These are phyloP conservation scores for Xylariaceae sp. DNA, from an alignment of 2,329 filamentous ascomycete species.

Conservation along the genomic window DNA sequence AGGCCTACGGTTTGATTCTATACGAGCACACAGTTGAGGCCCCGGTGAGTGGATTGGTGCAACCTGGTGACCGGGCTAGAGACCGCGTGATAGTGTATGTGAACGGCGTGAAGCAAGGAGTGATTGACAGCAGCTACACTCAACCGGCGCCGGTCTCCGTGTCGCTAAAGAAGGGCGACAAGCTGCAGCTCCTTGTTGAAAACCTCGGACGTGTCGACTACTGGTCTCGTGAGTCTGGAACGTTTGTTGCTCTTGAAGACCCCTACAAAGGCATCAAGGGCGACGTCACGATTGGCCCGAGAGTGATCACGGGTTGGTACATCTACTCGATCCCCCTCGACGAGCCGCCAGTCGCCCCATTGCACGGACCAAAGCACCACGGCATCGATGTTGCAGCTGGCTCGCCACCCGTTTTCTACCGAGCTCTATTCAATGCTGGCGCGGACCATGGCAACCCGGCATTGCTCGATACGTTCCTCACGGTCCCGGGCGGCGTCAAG, in stretches of 20 bases:
- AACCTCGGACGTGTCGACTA: constrained; percentile 49
- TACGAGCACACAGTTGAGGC: constrained; percentile 36
- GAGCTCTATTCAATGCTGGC: constrained; percentile 29
- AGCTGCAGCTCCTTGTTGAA: constrained; percentile 42
- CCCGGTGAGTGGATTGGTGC: constrained; percentile 31
- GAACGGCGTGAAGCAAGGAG: constrained; percentile 37
- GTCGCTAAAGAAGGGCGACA: constrained; percentile 36
- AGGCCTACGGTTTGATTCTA: constrained; percentile 41
- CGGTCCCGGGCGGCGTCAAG: constrained; percentile 38
- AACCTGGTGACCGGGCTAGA: constrained; percentile 39
- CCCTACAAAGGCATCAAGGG: constrained; percentile 43
- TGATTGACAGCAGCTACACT: constrained; percentile 43
- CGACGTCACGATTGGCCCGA: constrained; percentile 37
- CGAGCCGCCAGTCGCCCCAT: constrained; percentile 18
- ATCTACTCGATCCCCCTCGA: constrained; percentile 36
- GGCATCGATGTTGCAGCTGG: constrained; percentile 1
- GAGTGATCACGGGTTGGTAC: constrained; percentile 35
- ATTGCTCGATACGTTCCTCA: constrained; percentile 34
- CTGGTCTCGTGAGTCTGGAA: constrained; percentile 32
- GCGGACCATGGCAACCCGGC: constrained; percentile 28
- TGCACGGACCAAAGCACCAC: neutral
- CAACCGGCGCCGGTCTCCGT: constrained; percentile 36
- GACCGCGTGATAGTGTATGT: constrained; percentile 46
- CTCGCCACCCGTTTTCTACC: constrained; percentile 30
- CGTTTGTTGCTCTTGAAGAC: constrained; percentile 35